Evolutionary conservation across 2,329 filamentous ascomycete species (phyloP), one percentile per base, ranked within the genome.

Genomic region (Xylaria sp.): DNA sequence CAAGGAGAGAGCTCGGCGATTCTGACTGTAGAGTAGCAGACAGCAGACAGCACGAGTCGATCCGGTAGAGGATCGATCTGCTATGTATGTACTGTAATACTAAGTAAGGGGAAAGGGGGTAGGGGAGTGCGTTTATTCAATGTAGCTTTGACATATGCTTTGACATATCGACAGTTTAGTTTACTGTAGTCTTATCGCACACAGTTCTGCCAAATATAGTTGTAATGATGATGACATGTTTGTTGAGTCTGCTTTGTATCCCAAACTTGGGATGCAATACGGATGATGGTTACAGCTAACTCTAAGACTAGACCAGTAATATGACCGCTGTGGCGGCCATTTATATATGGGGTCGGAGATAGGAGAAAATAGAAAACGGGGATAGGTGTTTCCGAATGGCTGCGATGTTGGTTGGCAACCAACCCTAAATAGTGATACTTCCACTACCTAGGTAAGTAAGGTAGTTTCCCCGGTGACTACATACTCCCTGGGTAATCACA

Each of bases 291-390:
- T 47, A 21, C 25, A 32, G 25, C 50, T 32, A 48, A 23, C 21
- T 48, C 21, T 23, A 44, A 48, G 44, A 48, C 44, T 48, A 48
- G 44, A 12, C 44, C 44, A 25, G 44, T 48, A 48, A 25, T 23
- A 55, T 13, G n/a, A 35, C 23, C 35, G 35, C 54, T 42, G 13
- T 27, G 35, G 54, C 25, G 6, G 35, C n/a, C 54, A 27, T 5
- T 40, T 57, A 57, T 57, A 58, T 58, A 44, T 58, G 16, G 55
- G 37, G 10, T 44, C 55, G 55, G 55, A 58, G 55, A 58, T 58
- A 58, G 37, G 23, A 27, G 25, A n/a, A 42, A 27, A 9, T 16
- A 29, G 6, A 12, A 12, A 47, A 27, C 55, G 55, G 55, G 37
- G 55, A 44, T 58, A 58, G 23, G 16, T 57, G n/a, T 25, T 25